Percentiles rank a stretch among this genome's conserved stretches.
Evolutionary conservation across 2,329 filamentous ascomycete species (phyloP).

Genomic region (Ceratocystis destructans): DNA sequence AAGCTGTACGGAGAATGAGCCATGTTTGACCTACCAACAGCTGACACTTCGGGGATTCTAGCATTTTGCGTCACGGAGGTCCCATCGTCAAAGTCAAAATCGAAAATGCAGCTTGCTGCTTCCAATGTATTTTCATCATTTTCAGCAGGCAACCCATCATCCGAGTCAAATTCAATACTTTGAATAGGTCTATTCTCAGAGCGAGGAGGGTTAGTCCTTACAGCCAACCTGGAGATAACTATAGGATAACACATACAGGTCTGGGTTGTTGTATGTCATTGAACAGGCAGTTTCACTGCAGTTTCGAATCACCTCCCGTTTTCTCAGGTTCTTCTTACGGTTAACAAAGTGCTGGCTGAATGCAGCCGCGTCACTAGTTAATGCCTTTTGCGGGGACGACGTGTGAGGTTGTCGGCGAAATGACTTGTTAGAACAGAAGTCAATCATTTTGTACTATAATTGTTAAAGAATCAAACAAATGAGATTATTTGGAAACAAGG

Average conservation of each 20-base stretch:
- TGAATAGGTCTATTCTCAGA: background rate
- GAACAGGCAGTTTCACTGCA: background rate
- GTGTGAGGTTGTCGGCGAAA: background rate
- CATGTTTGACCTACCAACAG: background rate
- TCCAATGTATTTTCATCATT: background rate
- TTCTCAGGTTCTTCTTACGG: background rate
- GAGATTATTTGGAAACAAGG: background rate
- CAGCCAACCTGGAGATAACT: background rate
- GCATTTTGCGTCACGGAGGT: background rate
- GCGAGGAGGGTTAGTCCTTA: background rate
- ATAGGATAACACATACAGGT: background rate
- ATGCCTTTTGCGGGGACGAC: background rate
- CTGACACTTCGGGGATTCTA: too few species aligned
- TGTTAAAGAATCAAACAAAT: background rate
- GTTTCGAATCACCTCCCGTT: background rate
- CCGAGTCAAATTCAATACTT: conserved; percentile 9
- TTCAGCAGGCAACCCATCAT: background rate
- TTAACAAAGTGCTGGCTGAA: conserved; percentile 6
- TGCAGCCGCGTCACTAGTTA: background rate
- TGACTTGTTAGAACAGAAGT: background rate
- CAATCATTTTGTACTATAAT: background rate
- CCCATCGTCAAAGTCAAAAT: conserved; percentile 14
- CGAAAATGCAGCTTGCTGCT: background rate
- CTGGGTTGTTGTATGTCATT: background rate
- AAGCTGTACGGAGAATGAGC: background rate